Conservation (phyloP, 1,284 basidiomycete genomes). For the Sanghuangporus baumii region DNA sequence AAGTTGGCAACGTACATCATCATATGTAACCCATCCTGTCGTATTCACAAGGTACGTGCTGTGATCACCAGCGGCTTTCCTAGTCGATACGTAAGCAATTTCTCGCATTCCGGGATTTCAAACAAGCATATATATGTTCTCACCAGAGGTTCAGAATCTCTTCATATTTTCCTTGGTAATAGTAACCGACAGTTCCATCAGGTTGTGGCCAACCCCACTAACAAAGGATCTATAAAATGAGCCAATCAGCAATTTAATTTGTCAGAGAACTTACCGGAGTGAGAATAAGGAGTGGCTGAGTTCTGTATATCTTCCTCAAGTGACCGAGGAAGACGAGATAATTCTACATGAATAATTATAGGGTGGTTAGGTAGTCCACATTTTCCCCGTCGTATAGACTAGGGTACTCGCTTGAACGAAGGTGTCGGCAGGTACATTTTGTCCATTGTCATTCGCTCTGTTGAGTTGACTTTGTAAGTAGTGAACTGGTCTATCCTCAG, state of each 20-base stretch:
- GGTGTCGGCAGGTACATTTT: slow-evolving; percentile 36
- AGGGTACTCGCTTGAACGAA: slow-evolving; percentile 37
- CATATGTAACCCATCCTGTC: slow-evolving; percentile 49
- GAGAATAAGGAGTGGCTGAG: slow-evolving; percentile 47
- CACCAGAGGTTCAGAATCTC: slow-evolving; percentile 27
- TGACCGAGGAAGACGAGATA: slow-evolving; percentile 33
- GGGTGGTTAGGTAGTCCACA: neutral
- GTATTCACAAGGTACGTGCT: slow-evolving; percentile 51
- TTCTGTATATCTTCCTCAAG: slow-evolving; percentile 39
- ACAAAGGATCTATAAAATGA: neutral
- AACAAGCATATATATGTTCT: slow-evolving; percentile 13
- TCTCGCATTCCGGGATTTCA: neutral
- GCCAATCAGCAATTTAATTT: neutral
- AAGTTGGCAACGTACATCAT: slow-evolving; percentile 30
- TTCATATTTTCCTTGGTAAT: slow-evolving; percentile 45
- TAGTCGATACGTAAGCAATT: slow-evolving; percentile 9
- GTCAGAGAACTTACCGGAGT: slow-evolving; percentile 36
- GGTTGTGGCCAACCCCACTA: slow-evolving; percentile 55
- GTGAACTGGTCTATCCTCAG: neutral
- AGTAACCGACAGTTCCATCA: slow-evolving; percentile 40
- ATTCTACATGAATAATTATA: slow-evolving; percentile 26
- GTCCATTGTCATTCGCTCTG: slow-evolving; percentile 32
- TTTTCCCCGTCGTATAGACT: neutral
- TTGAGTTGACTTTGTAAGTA: neutral
- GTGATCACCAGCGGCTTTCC: slow-evolving; percentile 37